Evolutionary conservation across 2,329 filamentous ascomycete genomes (phyloP).

Genomic region (Phaeophleospora eucalypticola): DNA sequence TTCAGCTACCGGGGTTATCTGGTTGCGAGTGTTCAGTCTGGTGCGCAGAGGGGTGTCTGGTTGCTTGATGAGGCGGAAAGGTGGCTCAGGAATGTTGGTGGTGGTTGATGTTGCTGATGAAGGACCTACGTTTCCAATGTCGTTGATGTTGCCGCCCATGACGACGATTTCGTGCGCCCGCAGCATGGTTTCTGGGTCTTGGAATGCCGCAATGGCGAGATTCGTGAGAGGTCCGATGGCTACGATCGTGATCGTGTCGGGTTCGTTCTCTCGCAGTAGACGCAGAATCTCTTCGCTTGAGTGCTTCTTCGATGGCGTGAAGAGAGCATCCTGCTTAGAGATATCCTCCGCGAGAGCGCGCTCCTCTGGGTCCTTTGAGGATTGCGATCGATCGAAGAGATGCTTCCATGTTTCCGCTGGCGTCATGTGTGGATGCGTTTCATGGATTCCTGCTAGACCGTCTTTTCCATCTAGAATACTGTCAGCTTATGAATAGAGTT

Average conservation of each 20-base stretch:
- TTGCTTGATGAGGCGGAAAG: constrained; percentile 39
- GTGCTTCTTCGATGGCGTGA: constrained; percentile 68
- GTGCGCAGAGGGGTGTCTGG: constrained; percentile 32
- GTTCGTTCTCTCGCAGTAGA: constrained; percentile 74
- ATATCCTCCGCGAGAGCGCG: constrained; percentile 35
- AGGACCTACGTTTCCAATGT: constrained; percentile 65
- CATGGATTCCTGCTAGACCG: constrained; percentile 47
- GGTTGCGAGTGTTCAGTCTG: constrained; percentile 28
- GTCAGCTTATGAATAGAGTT: constrained; percentile 18
- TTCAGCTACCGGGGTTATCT: constrained; percentile 74
- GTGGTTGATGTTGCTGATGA: constrained; percentile 15
- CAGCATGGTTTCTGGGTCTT: constrained; percentile 85
- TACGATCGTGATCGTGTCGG: constrained; percentile 82
- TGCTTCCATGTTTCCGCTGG: constrained; percentile 47
- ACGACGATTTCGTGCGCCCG: constrained; percentile 85
- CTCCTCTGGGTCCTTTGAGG: constrained; percentile 28
- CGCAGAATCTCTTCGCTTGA: constrained; percentile 88
- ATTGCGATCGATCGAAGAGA: constrained; percentile 38
- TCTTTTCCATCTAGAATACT: constrained; percentile 41
- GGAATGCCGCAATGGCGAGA: constrained; percentile 78
- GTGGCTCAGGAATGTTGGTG: constrained; percentile 26
- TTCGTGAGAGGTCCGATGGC: constrained; percentile 93
- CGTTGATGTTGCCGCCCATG: constrained; percentile 84
- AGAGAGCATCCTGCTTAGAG: constrained; percentile 48
- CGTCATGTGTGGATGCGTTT: constrained; percentile 48